These are phyloP conservation scores for Metschnikowia baotianmanensis DNA, from an alignment of 805 yeast genomes.

Conservation along the genomic window DNA sequence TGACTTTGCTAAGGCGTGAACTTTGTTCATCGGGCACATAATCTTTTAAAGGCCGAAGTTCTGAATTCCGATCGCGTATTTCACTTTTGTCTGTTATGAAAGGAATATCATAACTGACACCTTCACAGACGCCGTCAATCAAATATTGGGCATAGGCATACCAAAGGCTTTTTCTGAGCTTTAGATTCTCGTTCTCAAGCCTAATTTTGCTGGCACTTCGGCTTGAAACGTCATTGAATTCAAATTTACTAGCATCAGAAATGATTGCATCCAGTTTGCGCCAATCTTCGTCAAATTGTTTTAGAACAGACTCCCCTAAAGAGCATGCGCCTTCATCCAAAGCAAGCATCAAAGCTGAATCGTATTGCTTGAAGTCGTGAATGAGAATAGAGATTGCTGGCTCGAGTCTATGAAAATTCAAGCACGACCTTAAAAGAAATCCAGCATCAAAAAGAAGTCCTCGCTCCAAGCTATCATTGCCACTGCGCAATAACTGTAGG, in stretches of 20 bases:
- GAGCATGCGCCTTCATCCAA: slow-evolving; percentile 57
- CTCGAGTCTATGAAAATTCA: slow-evolving; percentile 53
- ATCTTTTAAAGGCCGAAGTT: no score
- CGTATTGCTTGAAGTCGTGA: slow-evolving; percentile 59
- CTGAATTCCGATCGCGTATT: no score
- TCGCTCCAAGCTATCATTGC: slow-evolving; percentile 17
- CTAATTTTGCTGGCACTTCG: slow-evolving; percentile 26
- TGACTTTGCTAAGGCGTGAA: slow-evolving; percentile 23
- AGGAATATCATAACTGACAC: background rate
- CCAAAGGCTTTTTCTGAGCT: slow-evolving; percentile 70
- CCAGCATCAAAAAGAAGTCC: slow-evolving; percentile 56
- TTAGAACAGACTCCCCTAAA: slow-evolving; percentile 43
- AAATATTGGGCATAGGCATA: slow-evolving; percentile 57
- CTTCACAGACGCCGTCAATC: slow-evolving; percentile 29
- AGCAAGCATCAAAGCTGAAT: slow-evolving; percentile 79
- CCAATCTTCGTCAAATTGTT: slow-evolving; percentile 27
- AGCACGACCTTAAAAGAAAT: slow-evolving; percentile 71
- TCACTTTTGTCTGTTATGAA: background rate
- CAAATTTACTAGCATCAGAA: background rate
- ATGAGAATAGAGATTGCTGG: slow-evolving; percentile 77
- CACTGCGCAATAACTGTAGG: slow-evolving; percentile 23
- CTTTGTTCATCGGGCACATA: slow-evolving; percentile 3
- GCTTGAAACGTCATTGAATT: background rate
- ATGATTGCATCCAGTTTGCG: background rate
- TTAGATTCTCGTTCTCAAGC: slow-evolving; percentile 34